Conservation (phyloP, 169 alveolate species). For the Neospora caninum region DNA sequence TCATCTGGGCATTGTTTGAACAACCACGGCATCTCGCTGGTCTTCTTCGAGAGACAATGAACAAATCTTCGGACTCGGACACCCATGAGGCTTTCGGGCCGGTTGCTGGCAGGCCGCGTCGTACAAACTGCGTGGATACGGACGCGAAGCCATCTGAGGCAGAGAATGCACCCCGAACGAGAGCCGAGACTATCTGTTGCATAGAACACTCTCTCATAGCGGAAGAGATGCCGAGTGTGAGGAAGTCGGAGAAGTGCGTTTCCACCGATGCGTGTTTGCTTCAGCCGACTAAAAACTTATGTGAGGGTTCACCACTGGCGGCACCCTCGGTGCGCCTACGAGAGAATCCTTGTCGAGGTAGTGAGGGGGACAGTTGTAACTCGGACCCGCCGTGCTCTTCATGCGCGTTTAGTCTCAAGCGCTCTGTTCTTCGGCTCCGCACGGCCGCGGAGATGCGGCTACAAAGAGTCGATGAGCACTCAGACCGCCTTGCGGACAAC, state of each 20-base stretch:
- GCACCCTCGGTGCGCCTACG: too few relatives aligned
- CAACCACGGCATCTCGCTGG: conserved; percentile 14
- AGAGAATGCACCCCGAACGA: background rate
- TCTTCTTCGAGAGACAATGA: background rate
- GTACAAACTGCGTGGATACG: background rate
- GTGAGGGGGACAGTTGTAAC: too few relatives aligned
- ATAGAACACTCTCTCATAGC: background rate
- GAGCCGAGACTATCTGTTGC: background rate
- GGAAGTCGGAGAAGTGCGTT: background rate
- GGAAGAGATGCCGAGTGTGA: background rate
- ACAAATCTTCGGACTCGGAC: background rate
- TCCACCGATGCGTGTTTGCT: background rate
- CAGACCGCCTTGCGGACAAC: background rate
- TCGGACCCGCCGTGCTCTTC: background rate
- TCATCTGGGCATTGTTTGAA: conserved; percentile 7
- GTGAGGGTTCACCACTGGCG: background rate
- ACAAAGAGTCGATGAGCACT: background rate
- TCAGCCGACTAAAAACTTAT: background rate
- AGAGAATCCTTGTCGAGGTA: too few relatives aligned
- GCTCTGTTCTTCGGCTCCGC: background rate
- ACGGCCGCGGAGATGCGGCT: background rate
- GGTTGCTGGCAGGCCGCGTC: background rate
- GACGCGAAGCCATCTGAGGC: background rate
- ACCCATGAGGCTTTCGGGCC: background rate
- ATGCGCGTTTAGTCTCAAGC: conserved; percentile 22